A percentile compares a stretch with the other conserved stretches of the same genome.
These are phyloP conservation scores for Pulicaria dysenterica DNA, from an alignment of 129 eudicot species.

Conservation along the genomic window DNA sequence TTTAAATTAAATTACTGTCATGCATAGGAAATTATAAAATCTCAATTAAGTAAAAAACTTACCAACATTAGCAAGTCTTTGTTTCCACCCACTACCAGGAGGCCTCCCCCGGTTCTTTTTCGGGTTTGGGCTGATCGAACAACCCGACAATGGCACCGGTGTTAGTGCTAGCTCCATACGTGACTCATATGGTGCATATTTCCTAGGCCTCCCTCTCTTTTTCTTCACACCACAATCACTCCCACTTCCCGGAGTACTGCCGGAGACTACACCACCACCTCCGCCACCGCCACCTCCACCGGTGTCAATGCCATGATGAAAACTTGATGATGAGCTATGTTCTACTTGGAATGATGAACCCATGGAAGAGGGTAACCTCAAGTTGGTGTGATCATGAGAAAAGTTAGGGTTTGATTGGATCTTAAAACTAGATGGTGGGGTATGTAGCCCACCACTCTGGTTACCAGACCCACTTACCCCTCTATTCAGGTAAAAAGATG, in stretches of 20 bases:
- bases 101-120: slow-evolving; percentile 69
- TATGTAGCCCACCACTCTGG: slow-evolving; percentile 37
- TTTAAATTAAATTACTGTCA: neutral
- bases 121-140: slow-evolving; percentile 36
- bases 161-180: slow-evolving; percentile 49
- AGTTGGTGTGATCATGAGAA: slow-evolving; percentile 42
- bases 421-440: slow-evolving; percentile 49
- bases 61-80: slow-evolving; percentile 76
- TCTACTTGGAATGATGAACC: slow-evolving; percentile 54
- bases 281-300: slow-evolving; percentile 7
- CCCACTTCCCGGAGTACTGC: slow-evolving; percentile 20
- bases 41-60: slow-evolving; percentile 6
- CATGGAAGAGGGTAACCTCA: slow-evolving; percentile 28
- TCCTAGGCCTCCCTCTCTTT: slow-evolving; percentile 93
- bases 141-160: slow-evolving; percentile 36
- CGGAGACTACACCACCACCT: slow-evolving; percentile 13
- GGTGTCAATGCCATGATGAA: slow-evolving; percentile 29
- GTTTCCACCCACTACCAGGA: slow-evolving; percentile 91
- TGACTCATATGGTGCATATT: slow-evolving; percentile 65
- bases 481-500: slow-evolving; percentile 64
- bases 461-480: slow-evolving; percentile 51
- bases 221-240: slow-evolving; percentile 48
- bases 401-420: slow-evolving; percentile 47
- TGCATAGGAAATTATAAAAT: neutral
- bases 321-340: slow-evolving; percentile 41